Evolutionary conservation across 495 filamentous ascomycete species (phyloP), one percentile per base, ranked within the genome.

Genomic region (Lindgomyces ingoldianus): DNA sequence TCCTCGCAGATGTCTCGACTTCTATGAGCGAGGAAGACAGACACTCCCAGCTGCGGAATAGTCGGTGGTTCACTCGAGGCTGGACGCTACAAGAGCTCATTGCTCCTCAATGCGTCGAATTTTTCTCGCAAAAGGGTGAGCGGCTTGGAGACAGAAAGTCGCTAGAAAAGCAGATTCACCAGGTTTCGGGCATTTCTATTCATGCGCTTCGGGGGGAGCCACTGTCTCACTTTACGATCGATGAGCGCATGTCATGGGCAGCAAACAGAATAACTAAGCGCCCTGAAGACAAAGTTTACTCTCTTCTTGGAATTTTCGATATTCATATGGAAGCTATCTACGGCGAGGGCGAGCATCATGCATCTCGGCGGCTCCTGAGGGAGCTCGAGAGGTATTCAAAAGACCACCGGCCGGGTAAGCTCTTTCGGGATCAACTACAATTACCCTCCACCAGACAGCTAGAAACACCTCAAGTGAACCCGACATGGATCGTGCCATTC

Each of bases 211-310:
- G 22, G 60, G 66, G 66, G 49, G 49, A 18, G 4, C 51, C 19
- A 3, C 21, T 64, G 11, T 29, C 27, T 30, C 19, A 57, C 1
- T 64, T 64, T 36, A 56, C 47, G 22, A 39, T 65, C 12, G 49
- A 27, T 24, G 62, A 69, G 56, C 45, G 56, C n/a, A 65, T 45
- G 42, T 50, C 1, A 30, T 68, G 65, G 65, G 65, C 65, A 41
- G 41, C 39, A 11, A 45, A 60, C 10, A 26, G 65, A 24, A 12
- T 51, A 29, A 68, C 65, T 3, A 68, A 39, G 29, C 14, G 25
- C 2, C 25, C 45, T 52, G 46, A 62, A 59, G 57, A 62, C 24
- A 16, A 2, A 16, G 58, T 19, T 8, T 62, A 62, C 39, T 62
- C 22, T 53, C 33, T 62, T 10, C 29, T 62, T 4, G 58, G 58